A percentile compares a stretch with the other conserved stretches of the same genome.
These are phyloP conservation scores for Taphrina wiesneri DNA, from an alignment of 1,139 yeast genomes.

Conservation along the genomic window DNA sequence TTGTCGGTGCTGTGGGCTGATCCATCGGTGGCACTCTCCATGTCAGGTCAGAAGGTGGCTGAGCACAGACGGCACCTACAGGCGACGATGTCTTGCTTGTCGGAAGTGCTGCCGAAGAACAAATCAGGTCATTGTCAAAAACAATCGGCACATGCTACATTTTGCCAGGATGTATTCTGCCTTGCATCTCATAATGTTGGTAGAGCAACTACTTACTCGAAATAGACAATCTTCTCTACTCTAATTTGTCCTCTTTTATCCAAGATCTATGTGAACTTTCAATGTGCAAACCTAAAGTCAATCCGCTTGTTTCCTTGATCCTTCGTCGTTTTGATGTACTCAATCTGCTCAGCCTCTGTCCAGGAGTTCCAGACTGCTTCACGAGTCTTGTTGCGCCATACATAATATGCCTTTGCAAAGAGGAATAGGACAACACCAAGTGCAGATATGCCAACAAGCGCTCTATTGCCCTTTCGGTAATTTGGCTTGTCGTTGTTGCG, in stretches of 20 bases:
- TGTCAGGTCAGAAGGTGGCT: too few relatives aligned
- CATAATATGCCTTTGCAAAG: constrained; percentile 49
- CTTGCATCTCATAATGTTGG: too few relatives aligned
- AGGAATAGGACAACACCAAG: constrained; percentile 41
- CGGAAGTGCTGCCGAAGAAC: too few relatives aligned
- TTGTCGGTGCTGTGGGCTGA: not conserved
- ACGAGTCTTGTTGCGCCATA: constrained; percentile 52
- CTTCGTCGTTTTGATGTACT: constrained; percentile 48
- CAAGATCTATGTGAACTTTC: too few relatives aligned
- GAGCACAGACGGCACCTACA: too few relatives aligned
- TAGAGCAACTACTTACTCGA: too few relatives aligned
- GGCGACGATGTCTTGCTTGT: too few relatives aligned
- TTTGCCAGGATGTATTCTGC: too few relatives aligned
- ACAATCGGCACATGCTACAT: too few relatives aligned
- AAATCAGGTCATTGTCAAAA: too few relatives aligned
- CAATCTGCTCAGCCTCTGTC: constrained; percentile 53
- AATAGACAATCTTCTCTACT: not conserved
- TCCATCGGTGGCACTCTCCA: too few relatives aligned
- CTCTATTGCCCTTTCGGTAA: constrained; percentile 56
- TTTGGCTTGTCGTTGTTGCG: constrained; percentile 59
- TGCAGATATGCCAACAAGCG: constrained; percentile 49
- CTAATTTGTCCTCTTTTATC: not conserved
- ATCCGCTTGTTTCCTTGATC: constrained; percentile 10
- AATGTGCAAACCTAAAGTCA: constrained; percentile 7
- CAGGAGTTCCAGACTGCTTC: constrained; percentile 53